Base-by-base conservation (phyloP, 2,329 filamentous ascomycete genomes). In the Trichoderma semiorbis region DNA sequence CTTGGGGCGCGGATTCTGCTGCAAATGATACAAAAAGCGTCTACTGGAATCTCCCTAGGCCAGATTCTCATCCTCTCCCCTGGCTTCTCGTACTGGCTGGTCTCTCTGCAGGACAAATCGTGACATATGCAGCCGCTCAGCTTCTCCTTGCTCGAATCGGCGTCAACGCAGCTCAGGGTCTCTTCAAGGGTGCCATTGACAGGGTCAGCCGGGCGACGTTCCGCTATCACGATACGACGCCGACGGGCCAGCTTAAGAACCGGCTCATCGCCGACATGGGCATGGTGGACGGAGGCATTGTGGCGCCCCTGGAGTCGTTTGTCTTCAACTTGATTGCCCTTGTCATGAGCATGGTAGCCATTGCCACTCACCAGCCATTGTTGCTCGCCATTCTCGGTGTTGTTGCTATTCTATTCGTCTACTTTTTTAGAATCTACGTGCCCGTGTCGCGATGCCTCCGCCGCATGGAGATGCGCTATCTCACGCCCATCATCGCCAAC, bases 171-270 rank as follows among this genome's bases (percentile, higher is more conserved):
- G 93, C 93, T 0, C 92, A 91, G 75, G 84, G 85, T 7, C 87
- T 98, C 64, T 97, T 97, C 81, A 85, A 84, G 73, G 85, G 89
- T 50, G 92, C 93, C 24, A 89, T 97, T 81, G 83, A 87, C 2
- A 88, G 88, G 66, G 93, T 97, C 64, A 92, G 91, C 78, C 88
- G 90, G 76, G 93, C 94, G 0, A 95, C 91, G 0, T 97, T 98
- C 82, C 90, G 94, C 1, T 98, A 95, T 80, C 96, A 97, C 82
- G 95, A 98, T 78, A 90, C 93, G 5, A 97, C 95, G 0, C 95
- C 95, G 0, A 91, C 97, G 0, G 95, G 95, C 0, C 89, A 95
- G 61, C 84, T 98, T 73, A 97, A 97, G 93, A 98, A 98, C 79
- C 89, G 95, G 8, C 86, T 98, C 73, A 97, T 94, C 0, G 93